These are phyloP conservation scores for Skeletonema costatum DNA, from an alignment of 108 stramenopile genomes.

Conservation along the genomic window DNA sequence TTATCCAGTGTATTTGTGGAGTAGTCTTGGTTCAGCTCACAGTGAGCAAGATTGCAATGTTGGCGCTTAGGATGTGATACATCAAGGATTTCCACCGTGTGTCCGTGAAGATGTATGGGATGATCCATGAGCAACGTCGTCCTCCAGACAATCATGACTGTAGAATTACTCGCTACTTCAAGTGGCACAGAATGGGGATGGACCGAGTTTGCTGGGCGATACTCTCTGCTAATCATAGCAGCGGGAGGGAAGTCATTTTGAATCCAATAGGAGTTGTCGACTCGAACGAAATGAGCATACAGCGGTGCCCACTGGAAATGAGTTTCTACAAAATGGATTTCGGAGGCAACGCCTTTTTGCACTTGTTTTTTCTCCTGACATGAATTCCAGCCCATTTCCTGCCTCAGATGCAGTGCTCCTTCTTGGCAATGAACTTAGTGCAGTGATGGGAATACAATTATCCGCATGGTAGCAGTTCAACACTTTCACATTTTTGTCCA, in stretches of 20 bases:
- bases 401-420: not conserved
- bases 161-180: not conserved
- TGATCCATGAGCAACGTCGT: constrained; percentile 20
- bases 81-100: constrained; percentile 34
- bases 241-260: constrained; percentile 17
- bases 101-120: constrained; percentile 26
- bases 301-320: constrained; percentile 13
- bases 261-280: constrained; percentile 13
- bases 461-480: constrained; percentile 12
- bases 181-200: constrained; percentile 23
- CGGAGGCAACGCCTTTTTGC: not conserved
- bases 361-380: not conserved
- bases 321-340: constrained; percentile 15
- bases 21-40: constrained; percentile 7
- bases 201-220: not conserved
- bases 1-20: not conserved
- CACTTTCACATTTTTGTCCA: not conserved
- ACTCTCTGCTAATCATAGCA: constrained; percentile 10
- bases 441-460: constrained; percentile 27
- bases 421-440: not conserved
- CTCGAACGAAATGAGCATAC: constrained; percentile 27
- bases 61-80: constrained; percentile 6
- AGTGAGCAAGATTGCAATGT: constrained; percentile 10
- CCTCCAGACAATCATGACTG: constrained; percentile 32
- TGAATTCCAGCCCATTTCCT: not conserved